Conservation (phyloP, 2,329 filamentous ascomycete genomes). For the Cladosporium austrohemisphaericum region DNA sequence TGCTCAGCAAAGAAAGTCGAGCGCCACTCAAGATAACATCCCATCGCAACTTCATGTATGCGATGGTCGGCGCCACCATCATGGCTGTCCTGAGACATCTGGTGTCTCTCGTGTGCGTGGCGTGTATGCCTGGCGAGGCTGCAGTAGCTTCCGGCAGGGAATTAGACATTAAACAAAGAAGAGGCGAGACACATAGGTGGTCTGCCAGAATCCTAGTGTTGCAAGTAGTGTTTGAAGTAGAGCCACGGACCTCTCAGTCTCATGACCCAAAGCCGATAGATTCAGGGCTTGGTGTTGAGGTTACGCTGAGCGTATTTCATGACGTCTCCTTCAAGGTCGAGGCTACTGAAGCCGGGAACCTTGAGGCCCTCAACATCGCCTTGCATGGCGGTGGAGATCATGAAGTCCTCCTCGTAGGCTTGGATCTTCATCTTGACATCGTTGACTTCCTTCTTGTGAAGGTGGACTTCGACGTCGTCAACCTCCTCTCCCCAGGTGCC, state of each 20-base stretch:
- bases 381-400: slow-evolving; percentile 55
- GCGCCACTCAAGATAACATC: too few species aligned
- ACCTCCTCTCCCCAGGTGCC: slow-evolving; percentile 46
- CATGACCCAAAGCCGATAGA: too few species aligned
- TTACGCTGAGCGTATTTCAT: slow-evolving; percentile 27
- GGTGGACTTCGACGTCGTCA: slow-evolving; percentile 48
- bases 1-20: background rate
- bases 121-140: slow-evolving; percentile 4
- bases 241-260: too few species aligned
- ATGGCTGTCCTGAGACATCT: background rate
- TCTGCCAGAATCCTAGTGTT: slow-evolving; percentile 4
- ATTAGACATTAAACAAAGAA: slow-evolving; percentile 9
- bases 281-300: slow-evolving; percentile 15
- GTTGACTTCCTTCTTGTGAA: slow-evolving; percentile 45
- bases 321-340: slow-evolving; percentile 31
- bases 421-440: slow-evolving; percentile 57
- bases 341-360: slow-evolving; percentile 31
- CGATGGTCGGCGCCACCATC: background rate
- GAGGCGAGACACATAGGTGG: slow-evolving; percentile 6
- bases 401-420: slow-evolving; percentile 56
- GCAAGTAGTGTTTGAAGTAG: background rate
- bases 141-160: background rate
- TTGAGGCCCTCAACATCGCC: slow-evolving; percentile 29
- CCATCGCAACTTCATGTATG: background rate
- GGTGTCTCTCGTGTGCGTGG: slow-evolving; percentile 5